Evolutionary conservation across 768 basidiomycete species (phyloP).

Genomic region (Tylopilus intermedius): DNA sequence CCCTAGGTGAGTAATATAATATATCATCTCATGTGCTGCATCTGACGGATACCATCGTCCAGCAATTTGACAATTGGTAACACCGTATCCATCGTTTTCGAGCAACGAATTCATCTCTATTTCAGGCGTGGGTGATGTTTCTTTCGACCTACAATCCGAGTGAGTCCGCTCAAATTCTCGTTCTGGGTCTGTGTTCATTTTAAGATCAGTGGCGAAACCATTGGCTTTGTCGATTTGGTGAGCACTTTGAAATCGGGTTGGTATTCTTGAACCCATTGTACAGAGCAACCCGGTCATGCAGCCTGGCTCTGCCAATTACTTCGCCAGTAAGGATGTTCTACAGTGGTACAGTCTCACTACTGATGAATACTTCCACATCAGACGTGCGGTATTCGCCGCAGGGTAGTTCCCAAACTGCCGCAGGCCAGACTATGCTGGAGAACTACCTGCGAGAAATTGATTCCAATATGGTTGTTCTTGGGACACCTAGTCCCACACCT

Average conservation of each 20-base stretch:
- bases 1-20: constrained; percentile 44
- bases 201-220: constrained; percentile 38
- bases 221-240: constrained; percentile 58
- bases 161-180: too few relatives aligned
- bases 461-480: constrained; percentile 51
- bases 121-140: constrained; percentile 57
- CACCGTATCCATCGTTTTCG: background rate
- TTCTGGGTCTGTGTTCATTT: too few relatives aligned
- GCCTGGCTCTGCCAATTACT: constrained; percentile 53
- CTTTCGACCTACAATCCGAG: constrained; percentile 42
- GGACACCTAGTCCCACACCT: constrained; percentile 50
- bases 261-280: constrained; percentile 3
- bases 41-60: constrained; percentile 1
- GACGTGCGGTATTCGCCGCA: constrained; percentile 62
- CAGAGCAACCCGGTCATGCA: constrained; percentile 52
- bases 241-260: constrained; percentile 8
- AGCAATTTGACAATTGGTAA: constrained; percentile 38
- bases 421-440: constrained; percentile 55
- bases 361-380: constrained; percentile 16
- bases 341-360: background rate
- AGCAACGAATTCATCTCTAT: too few relatives aligned
- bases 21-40: background rate
- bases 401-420: constrained; percentile 41
- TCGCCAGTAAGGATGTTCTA: constrained; percentile 39
- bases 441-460: constrained; percentile 65